These are phyloP conservation scores for Cyclaneusma minus DNA, from an alignment of 2,329 filamentous ascomycete genomes.

Conservation along the genomic window DNA sequence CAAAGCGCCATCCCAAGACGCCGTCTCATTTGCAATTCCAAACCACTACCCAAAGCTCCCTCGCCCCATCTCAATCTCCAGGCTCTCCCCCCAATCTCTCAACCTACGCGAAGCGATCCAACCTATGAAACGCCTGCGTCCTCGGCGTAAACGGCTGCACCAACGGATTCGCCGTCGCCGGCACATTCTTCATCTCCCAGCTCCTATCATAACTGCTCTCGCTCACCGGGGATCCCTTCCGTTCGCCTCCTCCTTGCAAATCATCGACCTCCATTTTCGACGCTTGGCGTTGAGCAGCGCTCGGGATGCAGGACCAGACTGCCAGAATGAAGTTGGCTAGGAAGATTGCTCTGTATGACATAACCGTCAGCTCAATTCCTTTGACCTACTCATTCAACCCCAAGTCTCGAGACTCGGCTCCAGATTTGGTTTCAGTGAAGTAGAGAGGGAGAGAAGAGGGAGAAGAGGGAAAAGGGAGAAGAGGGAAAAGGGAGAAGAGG, in stretches of 20 bases:
- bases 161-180: constrained; percentile 19
- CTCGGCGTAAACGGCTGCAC: constrained; percentile 43
- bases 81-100: no score
- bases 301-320: constrained; percentile 34
- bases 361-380: constrained; percentile 3
- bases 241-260: constrained; percentile 23
- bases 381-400: no score
- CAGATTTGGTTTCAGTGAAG: no score
- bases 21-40: no score
- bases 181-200: constrained; percentile 43
- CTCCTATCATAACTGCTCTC: constrained; percentile 27
- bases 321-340: constrained; percentile 40
- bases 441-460: no score
- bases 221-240: constrained; percentile 20
- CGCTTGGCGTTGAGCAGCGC: constrained; percentile 25
- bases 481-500: constrained; percentile 2
- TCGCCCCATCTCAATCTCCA: no score
- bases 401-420: no score
- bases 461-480: no score
- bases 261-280: constrained; percentile 38
- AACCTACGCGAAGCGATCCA: no score
- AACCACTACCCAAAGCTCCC: no score
- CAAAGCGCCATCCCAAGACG: no score
- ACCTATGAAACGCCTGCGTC: constrained; percentile 50
- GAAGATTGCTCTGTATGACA: constrained; percentile 36